Evolutionary conservation across 106 monocot genomes (phyloP).

Genomic region (Apostasia shenzhenica): DNA sequence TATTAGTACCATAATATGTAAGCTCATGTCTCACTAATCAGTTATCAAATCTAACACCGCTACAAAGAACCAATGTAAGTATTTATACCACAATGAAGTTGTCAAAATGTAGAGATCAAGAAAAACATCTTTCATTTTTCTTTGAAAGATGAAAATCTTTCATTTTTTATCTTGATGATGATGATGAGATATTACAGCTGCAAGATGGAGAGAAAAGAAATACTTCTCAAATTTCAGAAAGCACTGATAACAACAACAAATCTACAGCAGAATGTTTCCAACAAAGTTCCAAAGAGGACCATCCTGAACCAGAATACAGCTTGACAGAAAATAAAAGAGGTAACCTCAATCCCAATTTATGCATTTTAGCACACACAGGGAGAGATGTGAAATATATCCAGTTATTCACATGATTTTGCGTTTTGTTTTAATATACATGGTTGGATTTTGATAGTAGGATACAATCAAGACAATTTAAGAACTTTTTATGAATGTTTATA

Average conservation of each 20-base stretch:
- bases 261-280: neutral
- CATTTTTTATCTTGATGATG: neutral
- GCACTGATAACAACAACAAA: neutral
- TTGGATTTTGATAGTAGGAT: no score
- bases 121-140: neutral
- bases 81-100: neutral
- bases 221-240: conserved; percentile 2
- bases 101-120: neutral
- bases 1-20: no score
- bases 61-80: no score
- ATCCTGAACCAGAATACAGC: conserved; percentile 6
- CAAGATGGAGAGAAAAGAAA: conserved; percentile 7
- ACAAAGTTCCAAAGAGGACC: neutral
- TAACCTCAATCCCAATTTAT: neutral
- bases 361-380: neutral
- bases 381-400: neutral
- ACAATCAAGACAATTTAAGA: no score
- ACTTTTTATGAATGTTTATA: no score
- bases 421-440: no score
- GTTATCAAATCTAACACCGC: no score
- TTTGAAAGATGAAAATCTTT: no score
- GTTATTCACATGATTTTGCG: no score
- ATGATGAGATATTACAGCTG: conserved; percentile 4
- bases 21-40: no score
- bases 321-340: conserved; percentile 19